Conservation (phyloP, 208 protist genomes). For the Tritrichomonas musculus region DNA sequence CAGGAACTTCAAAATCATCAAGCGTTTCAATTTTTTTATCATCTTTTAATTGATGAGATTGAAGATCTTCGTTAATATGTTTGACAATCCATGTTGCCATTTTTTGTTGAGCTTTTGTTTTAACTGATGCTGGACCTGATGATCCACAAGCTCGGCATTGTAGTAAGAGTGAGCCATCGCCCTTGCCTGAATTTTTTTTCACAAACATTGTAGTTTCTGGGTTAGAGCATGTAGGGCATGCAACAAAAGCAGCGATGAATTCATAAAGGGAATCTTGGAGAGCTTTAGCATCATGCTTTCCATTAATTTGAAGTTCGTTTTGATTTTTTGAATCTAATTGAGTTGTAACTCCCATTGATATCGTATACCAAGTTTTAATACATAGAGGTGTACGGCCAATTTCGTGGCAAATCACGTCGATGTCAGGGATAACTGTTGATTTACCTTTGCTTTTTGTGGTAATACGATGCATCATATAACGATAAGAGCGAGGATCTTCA, state of each 20-base stretch:
- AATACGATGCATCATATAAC: neutral
- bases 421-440: neutral
- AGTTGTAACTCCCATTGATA: neutral
- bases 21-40: too few relatives aligned
- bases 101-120: too few relatives aligned
- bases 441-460: neutral
- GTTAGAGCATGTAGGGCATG: neutral
- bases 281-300: neutral
- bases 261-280: neutral
- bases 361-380: neutral
- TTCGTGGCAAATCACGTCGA: neutral
- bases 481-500: neutral
- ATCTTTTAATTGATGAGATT: too few relatives aligned
- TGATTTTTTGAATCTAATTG: neutral
- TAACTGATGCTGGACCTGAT: too few relatives aligned
- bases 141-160: too few relatives aligned
- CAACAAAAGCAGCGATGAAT: neutral
- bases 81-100: too few relatives aligned
- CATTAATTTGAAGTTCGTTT: neutral
- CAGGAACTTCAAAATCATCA: too few relatives aligned
- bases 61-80: too few relatives aligned
- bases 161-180: too few relatives aligned
- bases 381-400: neutral
- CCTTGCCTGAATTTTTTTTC: too few relatives aligned
- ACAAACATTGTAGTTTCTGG: slow-evolving; percentile 22